A percentile compares a stretch with the other conserved stretches of the same genome.
Evolutionary conservation across 1,284 basidiomycete species (phyloP).

Genomic region (Malassezia arunalokei): DNA sequence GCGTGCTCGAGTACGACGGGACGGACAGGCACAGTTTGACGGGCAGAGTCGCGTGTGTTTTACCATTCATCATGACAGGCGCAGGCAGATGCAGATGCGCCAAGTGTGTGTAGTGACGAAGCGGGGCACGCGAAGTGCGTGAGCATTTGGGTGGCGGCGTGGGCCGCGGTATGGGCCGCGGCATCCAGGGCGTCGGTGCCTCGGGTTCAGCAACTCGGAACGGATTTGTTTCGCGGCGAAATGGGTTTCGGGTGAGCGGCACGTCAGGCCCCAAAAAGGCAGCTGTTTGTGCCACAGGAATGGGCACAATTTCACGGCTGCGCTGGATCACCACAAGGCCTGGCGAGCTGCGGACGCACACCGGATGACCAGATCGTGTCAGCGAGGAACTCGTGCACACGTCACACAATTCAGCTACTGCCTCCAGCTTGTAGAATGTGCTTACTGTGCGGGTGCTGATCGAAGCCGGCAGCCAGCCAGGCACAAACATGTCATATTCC

Average conservation of each 20-base stretch:
- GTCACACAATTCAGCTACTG: conserved; percentile 22
- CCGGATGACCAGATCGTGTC: background rate
- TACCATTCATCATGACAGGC: conserved; percentile 24
- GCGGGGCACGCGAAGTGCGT: conserved; percentile 15
- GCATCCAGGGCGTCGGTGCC: background rate
- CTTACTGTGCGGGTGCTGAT: conserved; percentile 34
- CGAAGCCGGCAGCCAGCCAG: conserved; percentile 43
- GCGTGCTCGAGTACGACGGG: conserved; percentile 37
- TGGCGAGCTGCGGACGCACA: conserved; percentile 22
- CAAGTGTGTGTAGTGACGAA: conserved; percentile 42
- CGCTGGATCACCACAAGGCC: conserved; percentile 26
- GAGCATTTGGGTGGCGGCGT: background rate
- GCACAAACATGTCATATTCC: conserved; percentile 38
- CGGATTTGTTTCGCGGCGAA: conserved; percentile 10
- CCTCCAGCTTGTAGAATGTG: conserved; percentile 40
- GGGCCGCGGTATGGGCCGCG: background rate
- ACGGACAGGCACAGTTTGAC: conserved; percentile 39
- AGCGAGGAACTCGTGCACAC: background rate
- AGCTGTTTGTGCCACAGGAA: conserved; percentile 39
- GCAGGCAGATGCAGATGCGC: conserved; percentile 33
- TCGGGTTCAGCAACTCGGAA: background rate
- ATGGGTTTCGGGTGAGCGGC: conserved; percentile 6
- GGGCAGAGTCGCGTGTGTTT: conserved; percentile 24
- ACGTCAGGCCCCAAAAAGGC: conserved; percentile 17
- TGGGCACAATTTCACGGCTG: conserved; percentile 40